Base-by-base conservation (phyloP, 148 eudicot species). In the Silene latifolia region DNA sequence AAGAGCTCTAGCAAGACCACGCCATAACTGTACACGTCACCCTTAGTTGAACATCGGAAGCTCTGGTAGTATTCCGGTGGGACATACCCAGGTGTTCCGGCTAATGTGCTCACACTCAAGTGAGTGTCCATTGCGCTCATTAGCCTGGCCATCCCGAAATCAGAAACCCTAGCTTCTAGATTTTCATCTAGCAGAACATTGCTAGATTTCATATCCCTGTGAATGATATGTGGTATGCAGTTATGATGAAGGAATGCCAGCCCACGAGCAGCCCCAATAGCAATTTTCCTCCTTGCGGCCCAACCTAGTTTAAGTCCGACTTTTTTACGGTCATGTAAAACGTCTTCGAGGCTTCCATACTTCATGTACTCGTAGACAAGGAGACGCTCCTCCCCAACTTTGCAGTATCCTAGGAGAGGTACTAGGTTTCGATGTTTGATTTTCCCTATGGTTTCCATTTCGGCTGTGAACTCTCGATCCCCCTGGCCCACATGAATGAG, bases 401-500 rank as follows among this genome's bases (percentile, higher is more conserved):
- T 93, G 82, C 98, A 93, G 76, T 89, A 93, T 5, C 98, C 98
- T 47, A 93, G 47, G 23, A 93, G 87, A 25, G 98, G 92, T 1
- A 90, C 98, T 0, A 93, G 93, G 79, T 93, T 93, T 7, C 92
- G 73, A 72, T 93, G 96, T 78, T 93, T 90, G 77, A 93, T 84
- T 73, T 89, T 93, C 53, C 98, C 98, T 0, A 93, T 90, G 58
- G 98, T 93, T 77, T 93, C 96, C 98, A 93, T 93, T 71, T 93
- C 98, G 0, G 96, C 93, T 0, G 85, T 91, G 88, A 93, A 93
- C 53, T 93, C 98, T 14, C 92, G 78, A 60, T 93, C 98, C 0
- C 98, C 98, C 65, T 93, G 98, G 4, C 97, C 97, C 14, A 89
- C 80, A 0, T 91, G 97, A 63, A 91, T 89, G n/a, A 93, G 82